Evolutionary conservation across 257 asterid genomes (phyloP), one percentile per base, ranked within the genome.

Genomic region (Solanum chiquidenum): DNA sequence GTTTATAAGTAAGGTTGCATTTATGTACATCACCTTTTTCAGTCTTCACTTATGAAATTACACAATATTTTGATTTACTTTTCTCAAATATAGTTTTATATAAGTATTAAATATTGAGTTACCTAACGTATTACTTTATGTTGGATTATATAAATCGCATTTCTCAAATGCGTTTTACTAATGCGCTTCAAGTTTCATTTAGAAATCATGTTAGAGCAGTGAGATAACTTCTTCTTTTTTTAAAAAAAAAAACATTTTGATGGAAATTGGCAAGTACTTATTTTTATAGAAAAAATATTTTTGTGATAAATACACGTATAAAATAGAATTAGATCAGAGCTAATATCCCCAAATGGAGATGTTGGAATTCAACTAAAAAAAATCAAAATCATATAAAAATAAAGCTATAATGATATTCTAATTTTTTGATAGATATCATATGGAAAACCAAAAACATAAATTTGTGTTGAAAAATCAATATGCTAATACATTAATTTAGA

Each of bases 11-110:
- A 62, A 62, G 7, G 7, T 2, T 23, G 0, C 4, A 9, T 62
- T 23, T 7, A 1, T 0, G n/a, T 52, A 18, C 16, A 5, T 2
- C 3, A 62, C 0, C 0, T 1, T 23, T 64, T 64, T 5, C 0
- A 62, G 8, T n/a, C 3, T 10, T 64, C 16, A n/a, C 6, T 64
- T 60, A 0, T 64, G 3, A 64, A 10, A n/a, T n/a, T 64, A 64
- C 31, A 64, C 0, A 0, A 10, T 64, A n/a, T 64, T n/a, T n/a
- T 2, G 6, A 62, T n/a, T 5, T n/a, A 21, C 1, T 10, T 64
- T n/a, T 11, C 16, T 0, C 0, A 64, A 64, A 10, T n/a, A 4
- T 64, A n/a, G 11, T 64, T 62, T 64, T 64, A 10, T n/a, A 64
- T 64, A n/a, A 5, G 29, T 5, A 64, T n/a, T 10, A 64, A 11